Conservation (phyloP, 495 filamentous ascomycete species). For the Lepidopterella palustris region DNA sequence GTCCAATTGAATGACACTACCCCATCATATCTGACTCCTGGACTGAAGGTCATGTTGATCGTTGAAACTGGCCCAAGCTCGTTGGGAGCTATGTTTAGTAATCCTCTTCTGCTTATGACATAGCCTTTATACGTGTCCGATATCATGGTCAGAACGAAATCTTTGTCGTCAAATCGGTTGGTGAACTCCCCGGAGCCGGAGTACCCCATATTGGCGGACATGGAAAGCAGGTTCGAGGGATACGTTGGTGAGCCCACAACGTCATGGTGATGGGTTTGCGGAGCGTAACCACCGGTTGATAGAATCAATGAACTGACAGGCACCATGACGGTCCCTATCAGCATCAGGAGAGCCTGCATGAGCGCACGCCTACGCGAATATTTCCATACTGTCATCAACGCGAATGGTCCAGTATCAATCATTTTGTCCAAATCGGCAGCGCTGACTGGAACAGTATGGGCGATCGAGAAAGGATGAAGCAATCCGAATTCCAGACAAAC, state of each 20-base stretch:
- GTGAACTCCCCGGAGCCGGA: neutral
- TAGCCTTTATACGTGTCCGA: conserved; percentile 8
- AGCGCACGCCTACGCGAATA: conserved; percentile 4
- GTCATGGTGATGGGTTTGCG: conserved; percentile 1
- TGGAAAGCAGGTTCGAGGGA: neutral
- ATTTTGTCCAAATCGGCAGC: conserved; percentile 11
- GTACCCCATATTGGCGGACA: conserved; percentile 6
- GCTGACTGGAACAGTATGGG: conserved; percentile 2
- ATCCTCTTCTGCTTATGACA: neutral
- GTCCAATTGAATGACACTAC: conserved; percentile 2
- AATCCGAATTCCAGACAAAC: conserved; percentile 7
- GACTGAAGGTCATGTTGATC: conserved; percentile 4
- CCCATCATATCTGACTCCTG: neutral
- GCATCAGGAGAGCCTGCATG: conserved; percentile 1
- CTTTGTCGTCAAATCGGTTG: neutral
- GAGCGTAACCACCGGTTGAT: neutral
- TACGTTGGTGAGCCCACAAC: conserved; percentile 3
- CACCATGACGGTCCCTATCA: conserved; percentile 4
- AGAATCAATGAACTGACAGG: conserved; percentile 13
- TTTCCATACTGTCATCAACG: conserved; percentile 8
- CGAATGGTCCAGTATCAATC: conserved; percentile 7
- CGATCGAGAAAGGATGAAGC: conserved; percentile 11
- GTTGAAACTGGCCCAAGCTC: conserved; percentile 5
- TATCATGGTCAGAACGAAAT: conserved; percentile 6
- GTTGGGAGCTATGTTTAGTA: neutral